Conservation (phyloP, 768 basidiomycete species). For the Mrakia hoshinonis region DNA sequence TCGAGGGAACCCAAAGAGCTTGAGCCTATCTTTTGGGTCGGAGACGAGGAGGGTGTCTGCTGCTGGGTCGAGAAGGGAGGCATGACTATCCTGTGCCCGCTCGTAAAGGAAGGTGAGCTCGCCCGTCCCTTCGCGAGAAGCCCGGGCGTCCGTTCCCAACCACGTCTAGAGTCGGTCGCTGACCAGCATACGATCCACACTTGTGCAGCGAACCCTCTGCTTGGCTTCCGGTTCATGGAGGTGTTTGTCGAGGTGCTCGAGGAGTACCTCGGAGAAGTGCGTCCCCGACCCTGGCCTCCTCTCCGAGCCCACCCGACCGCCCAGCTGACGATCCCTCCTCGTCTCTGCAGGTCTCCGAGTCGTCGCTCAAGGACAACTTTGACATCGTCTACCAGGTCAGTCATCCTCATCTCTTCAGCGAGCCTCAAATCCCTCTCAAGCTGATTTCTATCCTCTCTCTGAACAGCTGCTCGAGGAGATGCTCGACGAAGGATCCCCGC, state of each 20-base stretch:
- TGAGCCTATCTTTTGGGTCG: constrained; percentile 53
- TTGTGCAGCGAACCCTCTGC: constrained; percentile 67
- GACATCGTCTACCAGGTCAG: constrained; percentile 87
- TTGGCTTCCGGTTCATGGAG: constrained; percentile 80
- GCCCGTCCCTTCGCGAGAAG: background rate
- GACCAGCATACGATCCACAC: background rate
- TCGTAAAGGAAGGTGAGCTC: constrained; percentile 74
- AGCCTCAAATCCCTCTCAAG: background rate
- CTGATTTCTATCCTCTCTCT: background rate
- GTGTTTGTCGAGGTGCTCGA: constrained; percentile 71
- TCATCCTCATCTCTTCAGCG: background rate
- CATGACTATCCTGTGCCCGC: constrained; percentile 66
- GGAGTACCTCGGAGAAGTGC: constrained; percentile 73
- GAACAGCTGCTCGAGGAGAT: constrained; percentile 82
- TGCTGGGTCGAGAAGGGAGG: constrained; percentile 73
- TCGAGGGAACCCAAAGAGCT: background rate
- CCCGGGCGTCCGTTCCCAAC: too few relatives aligned
- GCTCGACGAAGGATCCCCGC: constrained; percentile 81
- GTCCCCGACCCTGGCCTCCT: background rate
- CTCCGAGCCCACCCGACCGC: background rate
- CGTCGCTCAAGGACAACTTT: constrained; percentile 78
- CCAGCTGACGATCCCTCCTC: background rate
- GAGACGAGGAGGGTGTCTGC: constrained; percentile 48
- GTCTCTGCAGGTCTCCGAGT: constrained; percentile 41
- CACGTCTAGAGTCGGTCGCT: background rate